Evolutionary conservation across 2,329 filamentous ascomycete genomes (phyloP).

Genomic region (Neonectria ditissima): DNA sequence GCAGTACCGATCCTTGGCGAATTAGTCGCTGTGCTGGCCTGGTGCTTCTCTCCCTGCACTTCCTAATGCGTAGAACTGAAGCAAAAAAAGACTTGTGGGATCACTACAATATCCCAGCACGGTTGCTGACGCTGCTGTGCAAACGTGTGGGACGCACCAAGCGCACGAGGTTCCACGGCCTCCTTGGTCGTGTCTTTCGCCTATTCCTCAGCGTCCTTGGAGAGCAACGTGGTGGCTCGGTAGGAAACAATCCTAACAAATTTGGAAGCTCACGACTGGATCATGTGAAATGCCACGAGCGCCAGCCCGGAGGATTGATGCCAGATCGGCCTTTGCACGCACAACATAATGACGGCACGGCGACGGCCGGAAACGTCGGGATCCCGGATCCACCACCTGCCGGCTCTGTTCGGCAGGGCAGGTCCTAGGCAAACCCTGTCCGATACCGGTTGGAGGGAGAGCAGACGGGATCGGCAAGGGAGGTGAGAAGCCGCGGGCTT

Average conservation of each 20-base stretch:
- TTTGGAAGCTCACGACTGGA: conserved; percentile 20
- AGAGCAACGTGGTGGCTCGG: conserved; percentile 30
- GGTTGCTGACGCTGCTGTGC: conserved; percentile 1
- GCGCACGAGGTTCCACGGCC: conserved; percentile 7
- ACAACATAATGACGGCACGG: conserved; percentile 15
- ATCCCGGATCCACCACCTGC: conserved; percentile 26
- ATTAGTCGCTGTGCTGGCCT: conserved; percentile 2
- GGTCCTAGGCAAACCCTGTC: conserved; percentile 3
- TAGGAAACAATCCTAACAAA: conserved; percentile 30
- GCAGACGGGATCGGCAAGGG: conserved; percentile 15
- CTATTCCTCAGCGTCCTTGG: conserved; percentile 10
- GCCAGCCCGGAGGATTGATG: conserved; percentile 8
- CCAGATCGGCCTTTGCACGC: conserved; percentile 32
- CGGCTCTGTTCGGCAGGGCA: conserved; percentile 8
- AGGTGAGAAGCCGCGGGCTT: conserved; percentile 8
- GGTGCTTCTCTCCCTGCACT: background rate
- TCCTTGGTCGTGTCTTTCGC: background rate
- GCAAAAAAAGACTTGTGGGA: background rate
- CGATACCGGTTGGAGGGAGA: conserved; percentile 24
- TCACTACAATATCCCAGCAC: background rate
- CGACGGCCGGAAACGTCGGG: conserved; percentile 43
- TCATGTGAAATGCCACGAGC: conserved; percentile 22
- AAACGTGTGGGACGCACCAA: background rate
- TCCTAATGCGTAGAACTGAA: background rate
- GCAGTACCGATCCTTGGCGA: conserved; percentile 4